Conservation (phyloP, 1,284 basidiomycete species). For the Microstroma glucosiphilum region DNA sequence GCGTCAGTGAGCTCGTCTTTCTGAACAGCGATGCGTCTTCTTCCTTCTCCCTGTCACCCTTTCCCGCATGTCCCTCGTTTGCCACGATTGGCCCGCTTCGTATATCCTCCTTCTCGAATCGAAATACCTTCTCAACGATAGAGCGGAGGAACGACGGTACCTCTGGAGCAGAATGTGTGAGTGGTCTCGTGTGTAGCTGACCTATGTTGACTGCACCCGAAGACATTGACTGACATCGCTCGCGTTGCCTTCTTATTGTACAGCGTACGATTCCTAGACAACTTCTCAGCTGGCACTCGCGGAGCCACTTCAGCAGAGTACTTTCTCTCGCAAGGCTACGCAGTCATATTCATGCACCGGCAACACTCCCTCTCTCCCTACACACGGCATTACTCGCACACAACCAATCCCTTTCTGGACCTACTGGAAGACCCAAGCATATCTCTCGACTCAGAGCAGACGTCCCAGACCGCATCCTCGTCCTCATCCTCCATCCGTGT, state of each 20-base stretch:
- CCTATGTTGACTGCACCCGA: not conserved
- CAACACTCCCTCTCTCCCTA: constrained; percentile 96
- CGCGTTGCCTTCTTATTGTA: not conserved
- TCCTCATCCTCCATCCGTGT: constrained; percentile 60
- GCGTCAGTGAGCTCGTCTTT: not conserved
- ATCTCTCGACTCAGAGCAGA: not conserved
- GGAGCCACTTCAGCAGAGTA: constrained; percentile 97
- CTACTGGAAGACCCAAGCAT: constrained; percentile 57
- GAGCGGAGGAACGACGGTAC: constrained; percentile 49
- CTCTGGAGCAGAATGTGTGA: constrained; percentile 42
- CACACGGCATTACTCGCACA: constrained; percentile 93
- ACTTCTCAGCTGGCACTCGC: constrained; percentile 95
- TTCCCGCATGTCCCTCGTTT: not conserved
- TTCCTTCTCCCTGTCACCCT: constrained; percentile 12
- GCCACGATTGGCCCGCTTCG: not conserved
- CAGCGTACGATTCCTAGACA: constrained; percentile 95
- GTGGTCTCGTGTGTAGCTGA: constrained; percentile 5
- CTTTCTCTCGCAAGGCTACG: constrained; percentile 83
- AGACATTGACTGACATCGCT: constrained; percentile 3
- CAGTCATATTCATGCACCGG: constrained; percentile 96
- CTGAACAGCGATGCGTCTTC: not conserved
- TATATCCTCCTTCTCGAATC: not conserved
- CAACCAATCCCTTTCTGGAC: constrained; percentile 94
- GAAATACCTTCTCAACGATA: constrained; percentile 6
- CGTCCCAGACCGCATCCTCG: not conserved